A percentile compares a stretch with the other conserved stretches of the same genome.
These are phyloP conservation scores for Amanita muscaria DNA, from an alignment of 768 basidiomycete genomes.

Conservation along the genomic window DNA sequence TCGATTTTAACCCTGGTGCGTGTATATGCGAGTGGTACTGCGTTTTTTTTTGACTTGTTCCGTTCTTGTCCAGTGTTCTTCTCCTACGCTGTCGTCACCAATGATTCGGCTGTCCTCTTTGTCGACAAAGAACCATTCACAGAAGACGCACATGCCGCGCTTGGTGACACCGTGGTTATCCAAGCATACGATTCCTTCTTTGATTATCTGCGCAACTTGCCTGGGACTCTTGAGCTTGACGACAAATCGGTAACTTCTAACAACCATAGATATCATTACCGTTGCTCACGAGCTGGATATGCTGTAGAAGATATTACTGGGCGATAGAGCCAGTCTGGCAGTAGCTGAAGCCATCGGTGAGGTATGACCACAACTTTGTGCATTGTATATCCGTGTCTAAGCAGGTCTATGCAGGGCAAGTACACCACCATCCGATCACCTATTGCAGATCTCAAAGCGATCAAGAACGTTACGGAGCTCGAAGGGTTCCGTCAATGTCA, in stretches of 20 bases:
- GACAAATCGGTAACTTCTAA: conserved; percentile 22
- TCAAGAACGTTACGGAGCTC: conserved; percentile 75
- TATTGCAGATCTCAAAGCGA: conserved; percentile 68
- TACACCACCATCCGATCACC: conserved; percentile 60
- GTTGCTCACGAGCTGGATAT: background rate
- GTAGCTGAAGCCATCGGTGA: conserved; percentile 73
- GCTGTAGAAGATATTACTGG: conserved; percentile 63
- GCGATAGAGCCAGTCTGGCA: conserved; percentile 73
- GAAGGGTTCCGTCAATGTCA: conserved; percentile 87
- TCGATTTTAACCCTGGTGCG: conserved; percentile 68
- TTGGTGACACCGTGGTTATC: conserved; percentile 57
- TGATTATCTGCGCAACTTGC: conserved; percentile 46
- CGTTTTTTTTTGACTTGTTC: background rate
- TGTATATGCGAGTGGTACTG: too few relatives aligned
- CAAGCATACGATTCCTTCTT: conserved; percentile 65
- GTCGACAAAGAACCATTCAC: conserved; percentile 48
- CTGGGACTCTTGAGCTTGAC: conserved; percentile 23
- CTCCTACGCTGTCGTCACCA: conserved; percentile 75
- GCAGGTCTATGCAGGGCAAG: conserved; percentile 38
- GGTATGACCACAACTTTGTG: conserved; percentile 24
- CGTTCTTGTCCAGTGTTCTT: conserved; percentile 66
- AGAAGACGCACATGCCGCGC: conserved; percentile 30
- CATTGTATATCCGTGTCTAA: background rate
- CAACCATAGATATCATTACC: background rate
- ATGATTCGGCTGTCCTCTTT: conserved; percentile 55